phyloP scores from a whole-genome alignment of 2,329 filamentous ascomycete species.

The Pseudogymnoascus sp. region DNA sequence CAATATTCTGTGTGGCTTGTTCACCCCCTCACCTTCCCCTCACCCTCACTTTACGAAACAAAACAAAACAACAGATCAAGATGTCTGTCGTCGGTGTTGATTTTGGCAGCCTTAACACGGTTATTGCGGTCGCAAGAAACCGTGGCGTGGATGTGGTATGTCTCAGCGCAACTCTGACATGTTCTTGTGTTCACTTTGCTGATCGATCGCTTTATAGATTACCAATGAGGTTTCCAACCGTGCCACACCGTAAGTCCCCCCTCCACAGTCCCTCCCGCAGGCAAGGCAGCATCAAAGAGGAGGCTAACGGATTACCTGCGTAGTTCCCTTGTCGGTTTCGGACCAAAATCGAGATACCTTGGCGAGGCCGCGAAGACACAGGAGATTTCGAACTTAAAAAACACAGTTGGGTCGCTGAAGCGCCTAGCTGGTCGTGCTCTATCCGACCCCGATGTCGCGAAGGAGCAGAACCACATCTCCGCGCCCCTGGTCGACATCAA shows the following conservation, averaged over 20 bases:
- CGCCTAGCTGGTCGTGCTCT: conserved; percentile 81
- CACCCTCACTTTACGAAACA: not conserved
- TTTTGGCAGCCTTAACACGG: conserved; percentile 93
- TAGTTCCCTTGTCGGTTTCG: conserved; percentile 90
- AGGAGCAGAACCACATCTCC: conserved; percentile 87
- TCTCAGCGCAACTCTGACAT: conserved; percentile 29
- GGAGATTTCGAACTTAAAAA: conserved; percentile 99
- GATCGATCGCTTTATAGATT: conserved; percentile 53
- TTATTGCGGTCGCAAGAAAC: conserved; percentile 94
- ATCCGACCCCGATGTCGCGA: conserved; percentile 83
- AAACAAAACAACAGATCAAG: not conserved
- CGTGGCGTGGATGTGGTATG: conserved; percentile 97
- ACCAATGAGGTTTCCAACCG: conserved; percentile 99
- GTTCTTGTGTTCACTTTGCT: conserved; percentile 21
- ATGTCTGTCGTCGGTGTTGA: conserved; percentile 42
- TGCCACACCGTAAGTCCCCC: conserved; percentile 76
- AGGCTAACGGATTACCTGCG: conserved; percentile 14
- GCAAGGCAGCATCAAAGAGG: not conserved
- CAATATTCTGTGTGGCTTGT: conserved; percentile 4
- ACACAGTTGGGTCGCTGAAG: conserved; percentile 90
- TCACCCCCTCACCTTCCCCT: conserved; percentile 6
- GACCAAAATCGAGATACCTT: conserved; percentile 85
- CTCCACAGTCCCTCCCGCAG: not conserved
- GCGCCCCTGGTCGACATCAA: conserved; percentile 80
- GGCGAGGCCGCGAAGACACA: conserved; percentile 96